These are phyloP conservation scores for Geotrichum siamense DNA, from an alignment of 1,139 yeast genomes.

Conservation along the genomic window DNA sequence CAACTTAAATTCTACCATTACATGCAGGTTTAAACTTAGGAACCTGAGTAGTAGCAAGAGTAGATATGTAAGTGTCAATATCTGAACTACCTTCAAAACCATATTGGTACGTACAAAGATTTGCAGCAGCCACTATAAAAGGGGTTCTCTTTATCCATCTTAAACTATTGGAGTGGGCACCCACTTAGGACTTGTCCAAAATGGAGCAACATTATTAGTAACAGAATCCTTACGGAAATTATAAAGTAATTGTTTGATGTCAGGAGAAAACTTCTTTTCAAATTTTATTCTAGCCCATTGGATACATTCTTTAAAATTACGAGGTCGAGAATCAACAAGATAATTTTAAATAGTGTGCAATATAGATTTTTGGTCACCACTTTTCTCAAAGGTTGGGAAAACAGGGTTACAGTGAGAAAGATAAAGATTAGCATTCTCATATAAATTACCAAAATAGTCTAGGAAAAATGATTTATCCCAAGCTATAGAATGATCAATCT, in stretches of 20 bases:
- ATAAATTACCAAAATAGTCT: conserved; percentile 85
- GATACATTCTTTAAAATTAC: conserved; percentile 86
- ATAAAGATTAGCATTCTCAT: conserved; percentile 87
- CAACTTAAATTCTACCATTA: conserved; percentile 76
- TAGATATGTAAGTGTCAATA: conserved; percentile 40
- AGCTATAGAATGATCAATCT: conserved; percentile 97
- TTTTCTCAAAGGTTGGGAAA: conserved; percentile 81
- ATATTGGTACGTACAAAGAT: conserved; percentile 80
- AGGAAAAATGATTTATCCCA: conserved; percentile 97
- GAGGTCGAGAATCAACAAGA: conserved; percentile 69
- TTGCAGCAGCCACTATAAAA: conserved; percentile 80
- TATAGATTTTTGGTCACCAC: conserved; percentile 84
- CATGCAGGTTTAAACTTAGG: conserved; percentile 67
- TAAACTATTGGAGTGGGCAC: conserved; percentile 82
- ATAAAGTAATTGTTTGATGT: conserved; percentile 79
- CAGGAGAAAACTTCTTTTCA: conserved; percentile 75
- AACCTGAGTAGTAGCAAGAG: conserved; percentile 50
- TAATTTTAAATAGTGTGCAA: conserved; percentile 69
- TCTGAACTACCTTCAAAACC: conserved; percentile 55
- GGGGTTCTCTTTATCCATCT: conserved; percentile 70
- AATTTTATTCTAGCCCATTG: conserved; percentile 91
- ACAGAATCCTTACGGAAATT: conserved; percentile 93
- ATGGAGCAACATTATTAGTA: conserved; percentile 85
- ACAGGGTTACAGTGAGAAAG: conserved; percentile 89
- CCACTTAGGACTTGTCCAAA: conserved; percentile 98